Conservation (phyloP, 176 grass and related monocot genomes). For the Avena sativa region DNA sequence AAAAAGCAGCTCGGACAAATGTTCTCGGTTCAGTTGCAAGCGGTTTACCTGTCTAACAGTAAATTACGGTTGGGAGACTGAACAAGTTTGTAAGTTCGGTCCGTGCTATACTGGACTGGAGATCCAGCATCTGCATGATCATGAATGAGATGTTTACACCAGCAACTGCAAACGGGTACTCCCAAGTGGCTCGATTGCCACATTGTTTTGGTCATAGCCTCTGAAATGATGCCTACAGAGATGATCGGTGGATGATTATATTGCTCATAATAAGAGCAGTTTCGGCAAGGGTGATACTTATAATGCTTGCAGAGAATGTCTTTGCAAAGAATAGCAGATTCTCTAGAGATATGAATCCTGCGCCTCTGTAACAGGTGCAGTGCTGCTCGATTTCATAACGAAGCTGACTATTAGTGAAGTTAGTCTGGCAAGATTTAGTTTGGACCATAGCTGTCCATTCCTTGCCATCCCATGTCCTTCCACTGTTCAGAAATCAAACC, state of each 20-base stretch:
- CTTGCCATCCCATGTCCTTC: not conserved
- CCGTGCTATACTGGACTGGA: slow-evolving; percentile 70
- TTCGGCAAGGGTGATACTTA: not conserved
- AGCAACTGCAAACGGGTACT: slow-evolving; percentile 93
- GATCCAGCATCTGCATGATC: slow-evolving; percentile 99
- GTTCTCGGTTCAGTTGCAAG: slow-evolving; percentile 81
- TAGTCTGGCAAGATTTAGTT: not conserved
- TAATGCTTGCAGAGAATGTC: slow-evolving; percentile 91
- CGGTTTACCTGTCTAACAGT: slow-evolving; percentile 1
- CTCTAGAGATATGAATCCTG: slow-evolving; percentile 95
- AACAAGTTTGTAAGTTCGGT: not conserved
- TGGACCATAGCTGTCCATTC: not conserved
- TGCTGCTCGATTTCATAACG: not conserved
- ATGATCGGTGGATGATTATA: no score
- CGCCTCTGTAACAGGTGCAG: slow-evolving; percentile 15
- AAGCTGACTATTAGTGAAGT: not conserved
- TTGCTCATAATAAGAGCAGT: not conserved
- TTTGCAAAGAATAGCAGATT: slow-evolving; percentile 97
- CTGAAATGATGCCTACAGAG: no score
- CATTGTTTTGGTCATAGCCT: slow-evolving; percentile 64
- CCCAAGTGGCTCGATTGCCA: slow-evolving; percentile 81
- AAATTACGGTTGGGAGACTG: not conserved
- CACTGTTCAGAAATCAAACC: not conserved
- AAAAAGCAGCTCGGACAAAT: slow-evolving; percentile 85
- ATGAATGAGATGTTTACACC: slow-evolving; percentile 98